Conservation (phyloP, 768 basidiomycete species). For the Mycena rosella region DNA sequence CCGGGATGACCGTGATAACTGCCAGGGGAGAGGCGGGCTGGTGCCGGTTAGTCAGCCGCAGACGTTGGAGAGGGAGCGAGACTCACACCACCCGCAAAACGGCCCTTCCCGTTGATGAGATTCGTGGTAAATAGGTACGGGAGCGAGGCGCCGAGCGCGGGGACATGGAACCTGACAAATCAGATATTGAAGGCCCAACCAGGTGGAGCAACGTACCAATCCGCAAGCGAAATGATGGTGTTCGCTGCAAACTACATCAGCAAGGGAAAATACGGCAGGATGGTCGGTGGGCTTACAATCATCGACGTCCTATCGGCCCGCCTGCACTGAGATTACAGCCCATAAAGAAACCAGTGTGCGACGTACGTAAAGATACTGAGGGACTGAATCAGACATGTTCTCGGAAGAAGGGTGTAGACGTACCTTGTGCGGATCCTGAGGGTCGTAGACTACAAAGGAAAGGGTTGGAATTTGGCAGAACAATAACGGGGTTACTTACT, state of each 20-base stretch:
- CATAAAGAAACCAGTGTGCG: neutral
- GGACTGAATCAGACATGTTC: neutral
- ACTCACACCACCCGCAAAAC: slow-evolving; percentile 45
- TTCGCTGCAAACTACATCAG: neutral
- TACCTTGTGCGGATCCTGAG: slow-evolving; percentile 19
- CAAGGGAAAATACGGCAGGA: neutral
- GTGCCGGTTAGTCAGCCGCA: slow-evolving; percentile 28
- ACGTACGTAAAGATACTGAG: slow-evolving; percentile 15
- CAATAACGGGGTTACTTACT: neutral
- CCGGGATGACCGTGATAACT: slow-evolving; percentile 46
- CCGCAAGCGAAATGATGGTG: slow-evolving; percentile 22
- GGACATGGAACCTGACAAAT: slow-evolving; percentile 22
- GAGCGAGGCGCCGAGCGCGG: slow-evolving; percentile 7
- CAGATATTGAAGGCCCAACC: neutral
- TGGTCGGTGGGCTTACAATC: slow-evolving; percentile 2
- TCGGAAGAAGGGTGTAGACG: neutral
- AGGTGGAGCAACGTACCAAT: slow-evolving; percentile 3
- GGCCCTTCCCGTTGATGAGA: slow-evolving; percentile 53
- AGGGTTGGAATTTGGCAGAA: too few species aligned
- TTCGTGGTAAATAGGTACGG: slow-evolving; percentile 43
- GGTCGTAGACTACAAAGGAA: slow-evolving; percentile 7
- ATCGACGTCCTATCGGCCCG: slow-evolving; percentile 11
- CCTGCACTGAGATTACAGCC: neutral
- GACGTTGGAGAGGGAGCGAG: slow-evolving; percentile 40
- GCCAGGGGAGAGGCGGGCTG: slow-evolving; percentile 44